phyloP scores from a whole-genome alignment of 2,329 filamentous ascomycete species.

The Colletotrichum sp. region DNA sequence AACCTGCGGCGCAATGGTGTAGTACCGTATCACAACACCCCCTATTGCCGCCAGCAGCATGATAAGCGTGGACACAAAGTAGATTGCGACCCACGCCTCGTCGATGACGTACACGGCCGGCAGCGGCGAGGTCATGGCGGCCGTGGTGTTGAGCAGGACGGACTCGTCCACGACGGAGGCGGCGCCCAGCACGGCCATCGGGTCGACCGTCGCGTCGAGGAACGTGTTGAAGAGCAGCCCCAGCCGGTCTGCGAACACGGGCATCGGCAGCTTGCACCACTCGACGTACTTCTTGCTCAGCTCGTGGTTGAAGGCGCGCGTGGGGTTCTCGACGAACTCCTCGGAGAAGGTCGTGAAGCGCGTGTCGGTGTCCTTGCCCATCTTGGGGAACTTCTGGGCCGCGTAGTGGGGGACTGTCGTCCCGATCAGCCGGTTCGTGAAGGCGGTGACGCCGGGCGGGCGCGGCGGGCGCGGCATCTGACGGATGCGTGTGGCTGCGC shows the following conservation, averaged over 20 bases:
- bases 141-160: background rate
- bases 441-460: background rate
- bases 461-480: background rate
- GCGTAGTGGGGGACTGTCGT: background rate
- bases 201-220: background rate
- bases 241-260: background rate
- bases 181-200: background rate
- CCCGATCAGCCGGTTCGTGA: background rate
- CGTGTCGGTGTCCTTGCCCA: background rate
- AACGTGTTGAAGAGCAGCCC: background rate
- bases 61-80: background rate
- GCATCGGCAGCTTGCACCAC: background rate
- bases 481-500: background rate
- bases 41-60: background rate
- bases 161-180: background rate
- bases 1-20: background rate
- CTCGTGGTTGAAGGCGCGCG: background rate
- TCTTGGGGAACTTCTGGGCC: background rate
- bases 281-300: background rate
- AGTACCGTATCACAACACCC: background rate
- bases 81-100: background rate
- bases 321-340: background rate
- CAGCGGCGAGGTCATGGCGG: background rate
- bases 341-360: background rate
- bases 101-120: background rate